Percentiles rank a stretch among this genome's conserved stretches.
Conservation (phyloP, 371 early-diverging fungal genomes). For the Sanchytrium tribonematis region DNA sequence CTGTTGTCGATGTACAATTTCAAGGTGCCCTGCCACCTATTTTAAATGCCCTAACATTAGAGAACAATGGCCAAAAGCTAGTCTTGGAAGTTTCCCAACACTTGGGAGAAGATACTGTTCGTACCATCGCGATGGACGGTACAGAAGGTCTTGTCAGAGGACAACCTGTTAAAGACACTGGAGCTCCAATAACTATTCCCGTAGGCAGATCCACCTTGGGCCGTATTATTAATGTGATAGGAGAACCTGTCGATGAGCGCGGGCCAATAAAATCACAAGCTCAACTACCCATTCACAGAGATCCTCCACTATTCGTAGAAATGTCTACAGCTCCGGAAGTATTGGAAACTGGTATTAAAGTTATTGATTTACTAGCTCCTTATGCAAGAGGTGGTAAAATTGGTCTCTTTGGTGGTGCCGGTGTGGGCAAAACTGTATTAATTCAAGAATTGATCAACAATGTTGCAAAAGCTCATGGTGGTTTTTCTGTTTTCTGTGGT, state of each 20-base stretch:
- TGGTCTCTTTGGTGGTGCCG: slow-evolving; percentile 93
- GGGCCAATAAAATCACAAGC: slow-evolving; percentile 80
- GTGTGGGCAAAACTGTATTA: slow-evolving; percentile 94
- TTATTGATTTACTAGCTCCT: slow-evolving; percentile 88
- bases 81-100: slow-evolving; percentile 90
- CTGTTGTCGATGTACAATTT: slow-evolving; percentile 92
- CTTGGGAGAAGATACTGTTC: slow-evolving; percentile 86
- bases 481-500: slow-evolving; percentile 89
- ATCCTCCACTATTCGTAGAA: slow-evolving; percentile 79
- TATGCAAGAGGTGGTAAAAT: slow-evolving; percentile 89
- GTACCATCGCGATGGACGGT: slow-evolving; percentile 96
- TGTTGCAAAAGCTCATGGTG: slow-evolving; percentile 91
- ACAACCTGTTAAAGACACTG: slow-evolving; percentile 74
- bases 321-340: slow-evolving; percentile 85
- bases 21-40: slow-evolving; percentile 62
- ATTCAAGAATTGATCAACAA: slow-evolving; percentile 94
- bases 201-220: slow-evolving; percentile 39
- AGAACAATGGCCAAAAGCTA: slow-evolving; percentile 66
- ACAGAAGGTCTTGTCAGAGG: slow-evolving; percentile 89
- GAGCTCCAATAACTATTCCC: slow-evolving; percentile 72
- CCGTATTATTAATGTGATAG: slow-evolving; percentile 92
- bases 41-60: slow-evolving; percentile 56
- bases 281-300: slow-evolving; percentile 60
- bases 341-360: slow-evolving; percentile 93
- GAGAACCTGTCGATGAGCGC: slow-evolving; percentile 90